These are phyloP conservation scores for Posidonia australis DNA, from an alignment of 106 monocot genomes.

Conservation along the genomic window DNA sequence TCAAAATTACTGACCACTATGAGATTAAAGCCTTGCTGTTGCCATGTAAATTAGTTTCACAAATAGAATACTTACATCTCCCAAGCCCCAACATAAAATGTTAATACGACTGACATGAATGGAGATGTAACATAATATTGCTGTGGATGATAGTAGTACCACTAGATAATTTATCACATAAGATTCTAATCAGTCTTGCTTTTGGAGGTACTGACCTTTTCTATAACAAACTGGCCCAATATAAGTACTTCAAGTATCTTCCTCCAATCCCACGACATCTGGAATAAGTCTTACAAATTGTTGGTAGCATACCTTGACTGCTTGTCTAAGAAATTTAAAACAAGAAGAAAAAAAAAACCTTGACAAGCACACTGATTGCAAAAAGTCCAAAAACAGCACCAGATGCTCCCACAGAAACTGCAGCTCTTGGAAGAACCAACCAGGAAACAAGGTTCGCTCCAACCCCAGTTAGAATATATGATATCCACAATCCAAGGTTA, in stretches of 20 bases:
- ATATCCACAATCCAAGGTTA: slow-evolving; percentile 85
- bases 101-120: background rate
- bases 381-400: slow-evolving; percentile 99
- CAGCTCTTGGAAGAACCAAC: slow-evolving; percentile 76
- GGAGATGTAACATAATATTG: background rate
- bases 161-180: background rate
- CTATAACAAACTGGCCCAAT: slow-evolving; percentile 95
- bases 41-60: too few species aligned
- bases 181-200: background rate
- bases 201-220: slow-evolving; percentile 48
- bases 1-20: too few species aligned
- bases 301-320: background rate
- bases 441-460: slow-evolving; percentile 94
- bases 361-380: slow-evolving; percentile 91
- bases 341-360: slow-evolving; percentile 29
- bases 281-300: slow-evolving; percentile 2
- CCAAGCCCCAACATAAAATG: background rate
- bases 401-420: slow-evolving; percentile 88
- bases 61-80: background rate
- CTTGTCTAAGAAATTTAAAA: background rate
- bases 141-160: background rate
- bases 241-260: slow-evolving; percentile 98
- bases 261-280: slow-evolving; percentile 99
- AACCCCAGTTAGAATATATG: slow-evolving; percentile 87
- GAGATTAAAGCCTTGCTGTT: too few species aligned